Base-by-base conservation (phyloP, 352 stramenopile species). In the Pythium phragmitis region DNA sequence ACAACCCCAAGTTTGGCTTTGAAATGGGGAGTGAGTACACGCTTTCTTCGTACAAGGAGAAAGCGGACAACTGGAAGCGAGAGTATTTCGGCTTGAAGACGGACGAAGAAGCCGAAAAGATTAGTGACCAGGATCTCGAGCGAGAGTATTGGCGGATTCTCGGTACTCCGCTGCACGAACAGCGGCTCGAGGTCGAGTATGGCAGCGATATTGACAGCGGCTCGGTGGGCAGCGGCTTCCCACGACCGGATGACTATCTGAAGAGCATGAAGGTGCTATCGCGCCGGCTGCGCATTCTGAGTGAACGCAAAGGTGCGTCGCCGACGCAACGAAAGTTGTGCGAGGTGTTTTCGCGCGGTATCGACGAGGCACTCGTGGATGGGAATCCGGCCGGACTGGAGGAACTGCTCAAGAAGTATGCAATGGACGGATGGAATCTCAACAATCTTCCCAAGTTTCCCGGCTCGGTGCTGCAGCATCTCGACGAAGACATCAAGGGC, bases 401-500 rank as follows among this genome's bases (percentile, higher is more conserved):
- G 43, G 57, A 86, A 12, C 47, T 93, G 4, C 54, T 93, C 23
- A 62, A 82, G 19, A 84, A 75, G 26, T 98, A 98, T 66, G 82
- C 83, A 0, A 37, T 74, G 19, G 86, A 96, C 47, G 82, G 82
- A 34, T 99, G 98, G 98, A 99, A 99, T 75, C 82, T 99, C 17
- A 99, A 99, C 79, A 99, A 99, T 65, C 87, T 99, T 57, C 96
- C 98, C 0, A 97, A 98, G 55, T 76, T 97, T 45, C 81, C 85
- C 13, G 91, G 93, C 0, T 98, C 90, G 14, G 85, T 99, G 26
- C 84, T 99, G 23, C 85, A 97, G 46, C 89, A 99, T 73, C 75
- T 99, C 12, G 93, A 98, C 49, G 94, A 98, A 67, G 92, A 98
- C 47, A 98, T 99, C 58, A 98, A 98, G 70, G 98, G 98, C 1